Evolutionary conservation across 768 basidiomycete genomes (phyloP).

Genomic region (Hysterangium stoloniferum): DNA sequence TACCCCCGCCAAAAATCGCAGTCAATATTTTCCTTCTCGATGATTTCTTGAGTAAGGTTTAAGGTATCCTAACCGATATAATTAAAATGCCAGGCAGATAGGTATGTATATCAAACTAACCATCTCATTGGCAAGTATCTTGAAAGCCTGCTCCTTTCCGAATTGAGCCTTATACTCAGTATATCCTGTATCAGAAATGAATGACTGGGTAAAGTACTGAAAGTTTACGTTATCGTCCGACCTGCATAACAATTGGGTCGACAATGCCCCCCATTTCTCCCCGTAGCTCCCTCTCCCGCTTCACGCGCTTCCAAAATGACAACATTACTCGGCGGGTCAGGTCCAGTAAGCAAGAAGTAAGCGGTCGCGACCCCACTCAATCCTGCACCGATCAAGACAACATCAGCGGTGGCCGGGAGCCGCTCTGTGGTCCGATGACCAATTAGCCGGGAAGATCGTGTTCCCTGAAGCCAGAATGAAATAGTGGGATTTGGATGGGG

Average conservation of each 20-base stretch:
- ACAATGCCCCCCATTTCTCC: slow-evolving; percentile 35
- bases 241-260: slow-evolving; percentile 2
- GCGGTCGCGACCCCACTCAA: slow-evolving; percentile 63
- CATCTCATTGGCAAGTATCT: slow-evolving; percentile 30
- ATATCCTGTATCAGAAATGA: not conserved
- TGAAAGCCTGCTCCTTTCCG: slow-evolving; percentile 40
- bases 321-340: slow-evolving; percentile 31
- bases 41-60: not conserved
- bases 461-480: slow-evolving; percentile 5
- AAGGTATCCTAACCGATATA: not conserved
- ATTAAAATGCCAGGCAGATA: not conserved
- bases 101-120: slow-evolving; percentile 14
- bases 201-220: not conserved
- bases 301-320: slow-evolving; percentile 81
- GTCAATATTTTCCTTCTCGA: slow-evolving; percentile 15
- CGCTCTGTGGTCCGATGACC: slow-evolving; percentile 12
- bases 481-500: not conserved
- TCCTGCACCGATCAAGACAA: slow-evolving; percentile 72
- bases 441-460: slow-evolving; percentile 14
- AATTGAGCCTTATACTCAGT: slow-evolving; percentile 2
- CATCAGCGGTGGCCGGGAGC: slow-evolving; percentile 48
- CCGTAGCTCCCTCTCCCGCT: slow-evolving; percentile 67
- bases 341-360: slow-evolving; percentile 39
- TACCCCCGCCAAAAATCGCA: slow-evolving; percentile 23
- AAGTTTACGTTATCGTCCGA: not conserved